Percentiles rank a stretch among this genome's conserved stretches.
Conservation (phyloP, 768 basidiomycete species). For the Termitomyces sp. region DNA sequence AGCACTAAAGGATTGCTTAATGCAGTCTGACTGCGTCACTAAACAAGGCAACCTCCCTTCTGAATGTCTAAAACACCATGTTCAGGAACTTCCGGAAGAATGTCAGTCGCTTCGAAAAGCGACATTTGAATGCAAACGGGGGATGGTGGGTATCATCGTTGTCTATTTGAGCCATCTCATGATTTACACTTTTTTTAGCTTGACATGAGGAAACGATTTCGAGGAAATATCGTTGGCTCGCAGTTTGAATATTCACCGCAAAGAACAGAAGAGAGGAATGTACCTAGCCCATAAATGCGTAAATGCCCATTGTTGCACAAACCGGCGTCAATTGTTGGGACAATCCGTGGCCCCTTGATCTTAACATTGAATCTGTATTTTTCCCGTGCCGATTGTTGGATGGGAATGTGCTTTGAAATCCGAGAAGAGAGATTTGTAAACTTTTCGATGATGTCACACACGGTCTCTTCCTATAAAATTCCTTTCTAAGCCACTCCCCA, state of each 20-base stretch:
- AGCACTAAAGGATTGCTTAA: slow-evolving; percentile 79
- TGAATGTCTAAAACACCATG: slow-evolving; percentile 74
- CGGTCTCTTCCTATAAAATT: neutral
- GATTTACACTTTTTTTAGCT: slow-evolving; percentile 35
- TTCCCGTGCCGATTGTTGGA: neutral
- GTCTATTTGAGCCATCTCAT: neutral
- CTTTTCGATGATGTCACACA: neutral
- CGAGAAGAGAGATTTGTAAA: slow-evolving; percentile 2
- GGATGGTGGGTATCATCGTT: slow-evolving; percentile 52
- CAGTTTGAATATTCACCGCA: slow-evolving; percentile 39
- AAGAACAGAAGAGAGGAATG: slow-evolving; percentile 9
- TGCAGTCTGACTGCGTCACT: slow-evolving; percentile 83
- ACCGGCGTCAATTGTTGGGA: neutral
- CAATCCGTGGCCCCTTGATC: neutral
- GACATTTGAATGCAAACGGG: slow-evolving; percentile 87
- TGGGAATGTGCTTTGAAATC: neutral
- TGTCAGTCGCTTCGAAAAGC: slow-evolving; percentile 77
- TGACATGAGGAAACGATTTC: slow-evolving; percentile 80
- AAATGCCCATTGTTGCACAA: neutral
- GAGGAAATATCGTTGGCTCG: slow-evolving; percentile 63
- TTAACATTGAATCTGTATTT: neutral
- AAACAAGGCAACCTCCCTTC: slow-evolving; percentile 78
- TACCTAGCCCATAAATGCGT: slow-evolving; percentile 10
- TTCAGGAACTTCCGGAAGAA: slow-evolving; percentile 70
- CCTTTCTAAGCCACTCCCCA: neutral